Base-by-base conservation (phyloP, 225 moss, liverwort and hornwort species). In the Sphagnum tenellum region DNA sequence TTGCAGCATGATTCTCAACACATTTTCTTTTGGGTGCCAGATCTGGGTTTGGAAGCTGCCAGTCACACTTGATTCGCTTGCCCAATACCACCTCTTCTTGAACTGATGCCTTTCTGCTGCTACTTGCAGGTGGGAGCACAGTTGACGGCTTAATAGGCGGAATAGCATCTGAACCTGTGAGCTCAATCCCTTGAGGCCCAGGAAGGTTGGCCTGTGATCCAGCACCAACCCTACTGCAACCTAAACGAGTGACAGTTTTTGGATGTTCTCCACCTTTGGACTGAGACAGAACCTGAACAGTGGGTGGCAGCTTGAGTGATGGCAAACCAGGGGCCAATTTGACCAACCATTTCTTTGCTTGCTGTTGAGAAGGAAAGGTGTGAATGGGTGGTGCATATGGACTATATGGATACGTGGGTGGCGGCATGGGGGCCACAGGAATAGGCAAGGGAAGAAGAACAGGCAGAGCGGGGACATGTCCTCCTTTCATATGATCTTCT, bases 301-400 rank as follows among this genome's bases (percentile, higher is more conserved):
- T 69, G 46, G 83, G 68, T 13, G 83, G 83, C 55, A 83, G 74
- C 61, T 79, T 83, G 46, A 83, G 71, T 55, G 69, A 77, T 45
- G 83, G 76, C 48, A 83, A 63, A 49, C 63, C 79, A 64, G 83
- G 79, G 62, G 83, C 83, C 48, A 83, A 73, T 66, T 74, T 71
- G 3, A 83, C 83, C 45, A 74, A 76, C 65, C 71, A 75, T 48
- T 69, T 76, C 48, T 66, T 57, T 7, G 9, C 44, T 10, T 70
- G 29, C 29, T 29, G 29, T 29, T 1, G 29, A 29, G 29, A 29
- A 29, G 29, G 29, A 29, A 29, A 29, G 4, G 50, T 67, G 46
- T 68, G 68, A 10, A 54, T 46, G 3, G 64, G 67, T 45, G 76
- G 63, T 44, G 78, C 12, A 66, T 54, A 48, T 56, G 66, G 7